phyloP scores from a whole-genome alignment of 2,329 filamentous ascomycete genomes.

The Fusarium sp. region DNA sequence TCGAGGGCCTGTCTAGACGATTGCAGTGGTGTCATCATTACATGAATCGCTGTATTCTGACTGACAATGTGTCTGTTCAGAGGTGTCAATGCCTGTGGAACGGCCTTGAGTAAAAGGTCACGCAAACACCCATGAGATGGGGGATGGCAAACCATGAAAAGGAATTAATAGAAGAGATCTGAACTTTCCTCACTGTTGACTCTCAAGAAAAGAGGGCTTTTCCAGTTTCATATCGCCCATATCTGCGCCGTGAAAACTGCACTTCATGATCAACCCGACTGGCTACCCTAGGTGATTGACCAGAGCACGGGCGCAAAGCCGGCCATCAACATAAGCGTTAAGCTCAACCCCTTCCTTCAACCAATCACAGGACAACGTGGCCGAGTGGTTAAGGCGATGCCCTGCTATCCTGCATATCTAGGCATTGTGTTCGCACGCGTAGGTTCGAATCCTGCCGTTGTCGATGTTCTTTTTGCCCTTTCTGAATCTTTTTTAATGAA shows the following conservation, averaged over 20 bases:
- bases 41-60: background rate
- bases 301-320: accelerated
- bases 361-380: background rate
- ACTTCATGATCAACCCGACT: background rate
- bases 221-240: background rate
- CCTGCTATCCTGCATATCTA: background rate
- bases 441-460: background rate
- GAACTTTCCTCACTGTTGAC: no score
- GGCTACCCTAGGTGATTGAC: background rate
- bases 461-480: background rate
- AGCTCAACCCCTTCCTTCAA: accelerated
- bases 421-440: background rate
- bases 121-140: no score
- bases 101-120: no score
- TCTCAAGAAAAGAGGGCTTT: background rate
- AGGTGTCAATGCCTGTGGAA: no score
- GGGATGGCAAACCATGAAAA: no score
- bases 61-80: background rate
- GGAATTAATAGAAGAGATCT: no score
- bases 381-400: constrained; percentile 1
- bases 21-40: background rate
- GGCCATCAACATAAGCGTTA: background rate
- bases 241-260: background rate
- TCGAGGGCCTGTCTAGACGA: background rate
- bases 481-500: background rate